Evolutionary conservation across 768 basidiomycete genomes (phyloP).

Genomic region (Albatrellus ellisii): DNA sequence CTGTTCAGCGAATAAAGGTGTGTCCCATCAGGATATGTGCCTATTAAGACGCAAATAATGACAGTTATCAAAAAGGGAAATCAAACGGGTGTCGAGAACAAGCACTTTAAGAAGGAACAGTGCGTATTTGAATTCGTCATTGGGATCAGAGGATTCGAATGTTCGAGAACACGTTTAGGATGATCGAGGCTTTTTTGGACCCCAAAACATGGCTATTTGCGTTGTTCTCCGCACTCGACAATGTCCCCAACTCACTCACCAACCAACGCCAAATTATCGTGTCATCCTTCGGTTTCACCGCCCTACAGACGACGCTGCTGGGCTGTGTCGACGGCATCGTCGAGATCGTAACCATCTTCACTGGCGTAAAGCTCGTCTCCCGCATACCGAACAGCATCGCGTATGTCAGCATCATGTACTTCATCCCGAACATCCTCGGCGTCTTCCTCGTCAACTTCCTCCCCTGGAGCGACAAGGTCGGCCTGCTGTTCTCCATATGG

Average conservation of each 20-base stretch:
- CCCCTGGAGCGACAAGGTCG: slow-evolving; percentile 53
- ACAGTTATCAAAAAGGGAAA: slow-evolving; percentile 31
- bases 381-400: slow-evolving; percentile 43
- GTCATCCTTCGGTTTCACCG: slow-evolving; percentile 48
- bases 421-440: slow-evolving; percentile 54
- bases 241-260: slow-evolving; percentile 53
- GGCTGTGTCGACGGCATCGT: slow-evolving; percentile 53
- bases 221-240: slow-evolving; percentile 45
- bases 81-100: slow-evolving; percentile 76
- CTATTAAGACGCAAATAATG: background rate
- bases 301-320: slow-evolving; percentile 55
- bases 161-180: slow-evolving; percentile 23
- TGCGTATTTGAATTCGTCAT: slow-evolving; percentile 22
- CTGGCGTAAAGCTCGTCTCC: slow-evolving; percentile 47
- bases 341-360: slow-evolving; percentile 58
- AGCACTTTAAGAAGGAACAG: slow-evolving; percentile 72
- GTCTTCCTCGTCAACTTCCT: slow-evolving; percentile 47
- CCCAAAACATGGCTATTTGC: slow-evolving; percentile 73
- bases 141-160: background rate
- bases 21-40: background rate
- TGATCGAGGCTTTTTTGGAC: slow-evolving; percentile 55
- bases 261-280: slow-evolving; percentile 58
- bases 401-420: slow-evolving; percentile 47
- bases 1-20: slow-evolving; percentile 53
- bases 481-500: slow-evolving; percentile 47